Evolutionary conservation across 805 yeast species (phyloP).

Genomic region (Starmerella stellata): DNA sequence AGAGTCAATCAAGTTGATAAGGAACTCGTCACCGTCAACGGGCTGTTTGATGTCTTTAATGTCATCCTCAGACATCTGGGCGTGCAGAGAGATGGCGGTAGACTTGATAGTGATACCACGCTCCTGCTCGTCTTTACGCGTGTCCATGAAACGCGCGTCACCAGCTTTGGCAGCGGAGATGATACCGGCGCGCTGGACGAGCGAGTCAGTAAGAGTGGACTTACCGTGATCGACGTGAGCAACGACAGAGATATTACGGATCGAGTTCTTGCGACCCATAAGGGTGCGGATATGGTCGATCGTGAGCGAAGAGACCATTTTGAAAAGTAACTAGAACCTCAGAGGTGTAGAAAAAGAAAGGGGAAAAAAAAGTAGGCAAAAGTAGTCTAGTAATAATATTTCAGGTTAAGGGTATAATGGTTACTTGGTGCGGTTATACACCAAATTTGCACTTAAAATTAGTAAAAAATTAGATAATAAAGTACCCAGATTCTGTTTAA

Average conservation of each 20-base stretch:
- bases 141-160: conserved; percentile 99
- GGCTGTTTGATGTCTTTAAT: conserved; percentile 76
- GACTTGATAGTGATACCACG: conserved; percentile 99
- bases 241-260: conserved; percentile 99
- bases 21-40: conserved; percentile 83
- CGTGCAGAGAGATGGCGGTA: conserved; percentile 90
- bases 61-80: conserved; percentile 74
- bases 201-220: conserved; percentile 96
- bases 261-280: conserved; percentile 99
- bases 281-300: conserved; percentile 81
- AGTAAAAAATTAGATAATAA: too few species aligned
- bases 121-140: conserved; percentile 99
- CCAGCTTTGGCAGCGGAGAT: conserved; percentile 99
- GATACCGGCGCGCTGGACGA: conserved; percentile 98
- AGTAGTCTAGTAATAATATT: background rate
- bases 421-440: background rate
- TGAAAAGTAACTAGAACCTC: background rate
- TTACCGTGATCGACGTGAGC: conserved; percentile 99
- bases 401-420: background rate
- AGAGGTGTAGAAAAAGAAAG: background rate
- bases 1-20: conserved; percentile 95
- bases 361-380: conserved; percentile 1
- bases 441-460: too few species aligned
- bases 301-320: conserved; percentile 22
- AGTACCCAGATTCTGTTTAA: too few species aligned